A percentile compares a stretch with the other conserved stretches of the same genome.
These are phyloP conservation scores for Coniferiporia sulphurascens DNA, from an alignment of 1,284 basidiomycete species.

Conservation along the genomic window DNA sequence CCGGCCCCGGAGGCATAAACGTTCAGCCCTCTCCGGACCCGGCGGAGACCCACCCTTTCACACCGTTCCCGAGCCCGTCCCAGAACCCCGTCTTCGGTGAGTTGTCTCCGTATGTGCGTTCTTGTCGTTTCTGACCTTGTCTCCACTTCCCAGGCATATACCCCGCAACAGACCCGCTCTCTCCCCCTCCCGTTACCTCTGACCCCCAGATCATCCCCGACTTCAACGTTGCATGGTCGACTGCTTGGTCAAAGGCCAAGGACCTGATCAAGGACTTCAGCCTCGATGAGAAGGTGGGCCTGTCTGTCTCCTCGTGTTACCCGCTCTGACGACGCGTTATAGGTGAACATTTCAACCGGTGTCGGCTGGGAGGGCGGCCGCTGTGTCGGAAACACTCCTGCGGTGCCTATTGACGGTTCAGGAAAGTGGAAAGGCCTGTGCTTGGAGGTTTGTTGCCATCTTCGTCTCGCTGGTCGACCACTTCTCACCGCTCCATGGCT, in stretches of 20 bases:
- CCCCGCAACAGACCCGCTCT: conserved; percentile 38
- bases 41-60: neutral
- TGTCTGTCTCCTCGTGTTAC: neutral
- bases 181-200: conserved; percentile 36
- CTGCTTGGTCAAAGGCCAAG: conserved; percentile 43
- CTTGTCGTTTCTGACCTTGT: neutral
- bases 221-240: conserved; percentile 46
- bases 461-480: neutral
- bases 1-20: neutral
- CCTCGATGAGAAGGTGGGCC: conserved; percentile 32
- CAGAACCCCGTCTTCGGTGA: neutral
- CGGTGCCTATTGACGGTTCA: conserved; percentile 24
- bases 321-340: conserved; percentile 21
- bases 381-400: conserved; percentile 60
- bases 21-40: conserved; percentile 7
- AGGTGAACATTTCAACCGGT: conserved; percentile 49
- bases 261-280: conserved; percentile 20
- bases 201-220: conserved; percentile 39
- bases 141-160: conserved; percentile 28
- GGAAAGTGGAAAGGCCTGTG: conserved; percentile 57
- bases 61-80: conserved; percentile 7
- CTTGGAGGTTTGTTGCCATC: conserved; percentile 38
- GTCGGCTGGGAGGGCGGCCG: conserved; percentile 52
- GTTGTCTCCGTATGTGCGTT: neutral
- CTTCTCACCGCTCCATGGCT: neutral